Evolutionary conservation across 257 asterid genomes (phyloP).

Genomic region (Solanum pinnatisectum): DNA sequence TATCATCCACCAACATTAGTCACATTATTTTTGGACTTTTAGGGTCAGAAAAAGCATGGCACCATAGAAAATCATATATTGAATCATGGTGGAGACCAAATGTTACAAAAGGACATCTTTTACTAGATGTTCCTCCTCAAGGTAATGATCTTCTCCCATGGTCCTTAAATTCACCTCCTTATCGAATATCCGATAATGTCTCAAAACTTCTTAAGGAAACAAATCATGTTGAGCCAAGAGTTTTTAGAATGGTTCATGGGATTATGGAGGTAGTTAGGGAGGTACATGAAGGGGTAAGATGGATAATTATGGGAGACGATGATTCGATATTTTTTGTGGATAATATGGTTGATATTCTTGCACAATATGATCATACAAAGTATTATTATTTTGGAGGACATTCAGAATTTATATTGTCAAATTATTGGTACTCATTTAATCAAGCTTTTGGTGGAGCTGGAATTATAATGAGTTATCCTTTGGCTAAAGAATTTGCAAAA

Average conservation of each 20-base stretch:
- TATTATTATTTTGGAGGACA: conserved; percentile 18
- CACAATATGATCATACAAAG: conserved; percentile 17
- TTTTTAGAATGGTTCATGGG: conserved; percentile 19
- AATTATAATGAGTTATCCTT: conserved; percentile 17
- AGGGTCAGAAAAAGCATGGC: conserved; percentile 16
- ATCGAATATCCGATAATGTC: conserved; percentile 6
- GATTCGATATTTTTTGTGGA: conserved; percentile 22
- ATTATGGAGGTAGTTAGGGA: conserved; percentile 21
- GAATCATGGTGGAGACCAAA: conserved; percentile 32
- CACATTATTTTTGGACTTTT: conserved; percentile 14
- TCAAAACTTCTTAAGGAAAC: not conserved
- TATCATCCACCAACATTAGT: not conserved
- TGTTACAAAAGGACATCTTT: conserved; percentile 9
- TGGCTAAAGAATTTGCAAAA: conserved; percentile 12
- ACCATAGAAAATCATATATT: conserved; percentile 4
- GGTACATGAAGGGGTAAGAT: conserved; percentile 8
- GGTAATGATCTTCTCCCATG: conserved; percentile 14
- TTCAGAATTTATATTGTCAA: conserved; percentile 11
- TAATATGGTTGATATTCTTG: conserved; percentile 13
- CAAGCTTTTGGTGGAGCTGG: conserved; percentile 33
- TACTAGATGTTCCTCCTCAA: conserved; percentile 11
- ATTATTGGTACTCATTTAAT: conserved; percentile 7
- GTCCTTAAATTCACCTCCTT: conserved; percentile 16
- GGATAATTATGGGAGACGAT: conserved; percentile 30
- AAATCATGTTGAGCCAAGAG: not conserved